Conservation (phyloP, 2,329 filamentous ascomycete genomes). For the Hypomyces rosellus region DNA sequence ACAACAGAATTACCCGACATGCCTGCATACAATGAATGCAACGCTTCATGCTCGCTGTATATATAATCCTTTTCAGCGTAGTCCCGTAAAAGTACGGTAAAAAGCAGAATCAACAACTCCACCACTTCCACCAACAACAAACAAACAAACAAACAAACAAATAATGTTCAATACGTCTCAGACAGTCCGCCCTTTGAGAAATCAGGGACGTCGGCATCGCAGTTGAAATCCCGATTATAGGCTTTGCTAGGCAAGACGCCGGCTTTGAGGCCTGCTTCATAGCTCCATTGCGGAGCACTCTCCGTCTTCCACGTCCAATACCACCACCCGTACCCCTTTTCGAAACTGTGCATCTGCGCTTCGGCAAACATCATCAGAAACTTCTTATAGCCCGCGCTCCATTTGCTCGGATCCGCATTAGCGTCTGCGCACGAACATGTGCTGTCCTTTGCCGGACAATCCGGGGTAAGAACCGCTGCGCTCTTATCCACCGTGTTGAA, state of each 20-base stretch:
- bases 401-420: conserved; percentile 65
- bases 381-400: conserved; percentile 69
- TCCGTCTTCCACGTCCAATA: conserved; percentile 99
- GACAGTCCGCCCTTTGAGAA: conserved; percentile 40
- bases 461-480: conserved; percentile 59
- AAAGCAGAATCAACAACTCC: too few relatives aligned
- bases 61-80: too few relatives aligned
- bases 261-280: conserved; percentile 68
- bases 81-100: too few relatives aligned
- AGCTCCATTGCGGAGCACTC: conserved; percentile 82
- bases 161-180: conserved; percentile 28
- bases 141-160: not conserved
- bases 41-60: too few relatives aligned
- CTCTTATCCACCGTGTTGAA: conserved; percentile 60
- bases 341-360: conserved; percentile 92
- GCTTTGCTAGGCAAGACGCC: conserved; percentile 75
- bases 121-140: too few relatives aligned
- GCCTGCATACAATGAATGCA: too few relatives aligned
- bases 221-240: conserved; percentile 64
- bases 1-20: too few relatives aligned
- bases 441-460: conserved; percentile 62
- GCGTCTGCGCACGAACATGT: conserved; percentile 68
- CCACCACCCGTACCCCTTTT: conserved; percentile 94
- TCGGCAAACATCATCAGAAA: conserved; percentile 88
- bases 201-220: conserved; percentile 49